Evolutionary conservation across 139 green algal genomes (phyloP).

Genomic region (Desmodesmus armatus): DNA sequence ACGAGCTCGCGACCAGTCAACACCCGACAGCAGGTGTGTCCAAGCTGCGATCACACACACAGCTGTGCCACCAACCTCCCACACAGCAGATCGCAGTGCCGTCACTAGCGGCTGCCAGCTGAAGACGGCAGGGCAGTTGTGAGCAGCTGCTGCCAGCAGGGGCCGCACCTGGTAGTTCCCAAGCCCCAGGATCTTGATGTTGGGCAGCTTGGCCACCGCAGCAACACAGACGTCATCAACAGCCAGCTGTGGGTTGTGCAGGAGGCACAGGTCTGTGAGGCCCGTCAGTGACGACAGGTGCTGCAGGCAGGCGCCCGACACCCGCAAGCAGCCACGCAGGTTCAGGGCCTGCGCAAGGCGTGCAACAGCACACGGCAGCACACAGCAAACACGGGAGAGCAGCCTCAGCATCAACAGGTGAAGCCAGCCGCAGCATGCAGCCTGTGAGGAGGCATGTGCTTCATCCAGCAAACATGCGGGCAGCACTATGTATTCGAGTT

Average conservation of each 20-base stretch:
- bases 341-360: conserved; percentile 19
- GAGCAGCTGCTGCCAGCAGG: too few relatives aligned
- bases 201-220: conserved; percentile 40
- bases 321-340: neutral
- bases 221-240: conserved; percentile 46
- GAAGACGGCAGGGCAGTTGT: too few relatives aligned
- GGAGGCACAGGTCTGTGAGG: conserved; percentile 52
- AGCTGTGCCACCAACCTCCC: too few relatives aligned
- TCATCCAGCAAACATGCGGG: too few relatives aligned
- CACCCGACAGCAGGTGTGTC: neutral
- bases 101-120: too few relatives aligned
- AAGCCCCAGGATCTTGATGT: conserved; percentile 48
- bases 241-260: conserved; percentile 47
- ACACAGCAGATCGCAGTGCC: too few relatives aligned
- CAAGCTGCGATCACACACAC: neutral
- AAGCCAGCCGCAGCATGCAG: neutral
- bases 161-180: conserved; percentile 46
- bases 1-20: neutral
- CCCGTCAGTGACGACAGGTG: conserved; percentile 37
- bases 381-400: neutral
- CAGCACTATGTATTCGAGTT: too few relatives aligned
- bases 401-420: neutral
- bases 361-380: neutral
- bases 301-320: conserved; percentile 18
- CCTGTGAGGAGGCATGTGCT: neutral